Conservation (phyloP, 352 stramenopile species). For the Globisporangium heterothallicum region DNA sequence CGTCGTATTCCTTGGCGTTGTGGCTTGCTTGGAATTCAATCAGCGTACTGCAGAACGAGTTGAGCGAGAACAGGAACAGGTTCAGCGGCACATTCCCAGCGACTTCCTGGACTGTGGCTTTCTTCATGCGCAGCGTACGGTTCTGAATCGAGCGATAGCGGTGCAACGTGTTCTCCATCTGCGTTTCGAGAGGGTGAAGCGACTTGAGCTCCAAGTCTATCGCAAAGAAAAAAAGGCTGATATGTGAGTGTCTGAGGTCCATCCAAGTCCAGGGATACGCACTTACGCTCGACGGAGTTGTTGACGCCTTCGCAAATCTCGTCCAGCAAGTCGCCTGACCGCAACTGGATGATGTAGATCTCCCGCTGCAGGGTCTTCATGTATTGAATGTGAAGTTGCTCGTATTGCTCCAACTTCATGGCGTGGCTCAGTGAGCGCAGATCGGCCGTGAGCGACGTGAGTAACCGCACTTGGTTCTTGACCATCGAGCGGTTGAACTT, state of each 20-base stretch:
- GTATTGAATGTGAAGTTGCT: conserved; percentile 29
- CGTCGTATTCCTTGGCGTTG: conserved; percentile 33
- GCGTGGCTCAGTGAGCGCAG: conserved; percentile 36
- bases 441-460: conserved; percentile 31
- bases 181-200: conserved; percentile 25
- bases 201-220: conserved; percentile 25
- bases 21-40: conserved; percentile 32
- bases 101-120: conserved; percentile 27
- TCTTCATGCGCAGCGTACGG: conserved; percentile 23
- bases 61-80: conserved; percentile 47
- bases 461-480: conserved; percentile 32
- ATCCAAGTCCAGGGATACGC: neutral
- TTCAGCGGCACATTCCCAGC: conserved; percentile 45
- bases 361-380: conserved; percentile 44
- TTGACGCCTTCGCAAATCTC: conserved; percentile 34
- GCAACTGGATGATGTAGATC: conserved; percentile 42
- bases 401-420: conserved; percentile 43
- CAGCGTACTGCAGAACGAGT: conserved; percentile 41
- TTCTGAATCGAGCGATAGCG: conserved; percentile 33
- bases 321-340: conserved; percentile 26
- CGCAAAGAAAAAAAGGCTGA: neutral
- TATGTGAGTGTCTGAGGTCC: neutral
- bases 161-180: conserved; percentile 42
- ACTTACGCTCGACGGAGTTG: conserved; percentile 14
- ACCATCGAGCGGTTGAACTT: conserved; percentile 40